Evolutionary conservation across 768 basidiomycete species (phyloP), one percentile per base, ranked within the genome.

Genomic region (Austroboletus festivus): DNA sequence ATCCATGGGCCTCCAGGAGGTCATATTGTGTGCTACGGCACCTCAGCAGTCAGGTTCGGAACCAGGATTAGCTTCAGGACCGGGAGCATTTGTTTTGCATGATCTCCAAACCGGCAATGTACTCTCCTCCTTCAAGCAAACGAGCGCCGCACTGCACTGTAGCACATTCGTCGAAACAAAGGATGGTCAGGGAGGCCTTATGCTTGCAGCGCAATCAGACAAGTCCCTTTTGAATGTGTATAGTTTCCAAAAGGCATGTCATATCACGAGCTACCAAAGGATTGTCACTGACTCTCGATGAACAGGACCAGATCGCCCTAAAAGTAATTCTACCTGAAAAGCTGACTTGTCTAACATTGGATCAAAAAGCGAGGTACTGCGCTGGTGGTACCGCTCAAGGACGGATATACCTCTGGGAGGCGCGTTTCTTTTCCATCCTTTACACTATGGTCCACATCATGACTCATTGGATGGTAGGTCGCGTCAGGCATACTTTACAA

Each of bases 381-480:
- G 93, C 89, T 0, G 94, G 88, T 21, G 96, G 93, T 26, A 94
- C 93, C 0, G 68, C 79, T 4, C 85, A 88, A 59, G 96, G 96
- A 24, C 82, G 93, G 44, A 80, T 98, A 58, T 94, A 94, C 62
- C 70, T 99, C 1, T 99, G 96, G 96, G 94, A 97, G 88, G 93
- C 85, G 55, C 59, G 83, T 77, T 48, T 23, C 10, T 5, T 39
- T 48, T 18, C 49, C n/a, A n/a, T 38, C 42, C 20, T 23, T 19
- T n/a, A 19, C 41, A 8, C 16, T 16, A 10, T 49, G 40, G 6
- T 40, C 16, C 23, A 3, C 13, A 31, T 42, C 44, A 33, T 67
- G 53, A 65, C 58, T 19, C 34, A 46, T 50, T 45, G 50, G 61
- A 55, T 19, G 65, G 51, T 69, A 96, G 93, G 75, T 92, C 55